Evolutionary conservation across 2,329 filamentous ascomycete species (phyloP), one percentile per base, ranked within the genome.

Genomic region (Scytalidium lignicola): DNA sequence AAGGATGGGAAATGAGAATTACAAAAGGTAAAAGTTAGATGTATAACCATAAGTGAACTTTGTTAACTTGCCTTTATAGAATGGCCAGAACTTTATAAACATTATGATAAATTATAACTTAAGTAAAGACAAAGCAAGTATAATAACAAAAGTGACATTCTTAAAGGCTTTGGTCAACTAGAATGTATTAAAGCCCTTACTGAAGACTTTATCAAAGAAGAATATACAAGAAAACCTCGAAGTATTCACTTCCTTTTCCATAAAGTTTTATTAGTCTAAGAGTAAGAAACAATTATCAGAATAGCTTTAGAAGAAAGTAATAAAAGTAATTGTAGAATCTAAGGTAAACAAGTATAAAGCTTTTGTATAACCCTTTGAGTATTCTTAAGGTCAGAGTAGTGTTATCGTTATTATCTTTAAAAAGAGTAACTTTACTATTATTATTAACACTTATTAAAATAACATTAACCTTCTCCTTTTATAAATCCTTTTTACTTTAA

Each of bases 1-100:
- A 92, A 97, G 62, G 88, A 96, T 29, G 84, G 96, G 72, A 99
- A 97, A 71, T 96, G 92, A 90, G 83, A 85, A 67, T 73, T 97
- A 55, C 85, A 87, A 63, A 78, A 90, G 58, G 90, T 95, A 78
- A 50, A 81, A 70, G 12, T 41, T 47, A 3, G 41, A 54, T 43
- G 3, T 15, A 12, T 21, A 9, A 22, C 18, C 19, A 17, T 23
- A 45, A 26, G 18, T 22, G n/a, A 7, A 42, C 7, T 5, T 21
- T 49, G 44, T 54, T 60, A 45, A 58, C 48, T 15, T 20, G 39
- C 23, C n/a, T 29, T n/a, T 52, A 37, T 59, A 95, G 89, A 78
- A 88, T 65, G 90, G 90, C 61, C 77, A 85, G 58, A 87, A 85
- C 62, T 97, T 97, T 76, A 95, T 97, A 78, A 93, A 97, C 70